A percentile compares a stretch with the other conserved stretches of the same genome.
These are phyloP conservation scores for Ceratobasidium sp. DNA, from an alignment of 1,284 basidiomycete species.

Conservation along the genomic window DNA sequence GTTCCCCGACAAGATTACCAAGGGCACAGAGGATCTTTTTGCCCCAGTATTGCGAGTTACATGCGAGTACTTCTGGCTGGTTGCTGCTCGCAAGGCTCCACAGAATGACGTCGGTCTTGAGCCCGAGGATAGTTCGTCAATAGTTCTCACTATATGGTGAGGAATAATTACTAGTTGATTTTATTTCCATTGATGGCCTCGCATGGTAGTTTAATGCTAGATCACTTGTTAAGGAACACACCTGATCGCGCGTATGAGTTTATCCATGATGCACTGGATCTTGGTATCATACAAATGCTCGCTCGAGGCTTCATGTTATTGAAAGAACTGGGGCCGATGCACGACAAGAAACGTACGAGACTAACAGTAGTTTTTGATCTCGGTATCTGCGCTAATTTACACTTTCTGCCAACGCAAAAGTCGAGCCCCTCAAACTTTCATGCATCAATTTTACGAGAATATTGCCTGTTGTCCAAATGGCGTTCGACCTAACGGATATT, in stretches of 20 bases:
- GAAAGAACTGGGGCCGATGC: neutral
- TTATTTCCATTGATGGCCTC: neutral
- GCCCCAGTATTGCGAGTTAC: neutral
- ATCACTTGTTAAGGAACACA: neutral
- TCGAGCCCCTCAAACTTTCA: neutral
- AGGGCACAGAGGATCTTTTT: neutral
- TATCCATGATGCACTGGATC: neutral
- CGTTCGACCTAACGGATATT: neutral
- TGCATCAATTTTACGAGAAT: neutral
- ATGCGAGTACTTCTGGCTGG: slow-evolving; percentile 7
- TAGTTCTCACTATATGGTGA: neutral
- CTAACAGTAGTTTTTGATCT: neutral
- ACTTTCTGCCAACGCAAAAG: no score
- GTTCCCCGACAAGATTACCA: neutral
- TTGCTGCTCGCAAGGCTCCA: neutral
- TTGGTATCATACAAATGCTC: neutral
- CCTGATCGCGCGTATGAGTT: neutral
- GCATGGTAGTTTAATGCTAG: neutral
- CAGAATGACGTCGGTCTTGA: neutral
- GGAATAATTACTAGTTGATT: neutral
- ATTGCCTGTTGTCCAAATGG: neutral
- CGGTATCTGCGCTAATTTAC: no score
- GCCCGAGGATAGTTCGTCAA: neutral
- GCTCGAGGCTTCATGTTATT: neutral
- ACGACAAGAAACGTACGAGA: neutral